Base-by-base conservation (phyloP, 2,329 filamentous ascomycete genomes). In the Colletotrichum musicola region DNA sequence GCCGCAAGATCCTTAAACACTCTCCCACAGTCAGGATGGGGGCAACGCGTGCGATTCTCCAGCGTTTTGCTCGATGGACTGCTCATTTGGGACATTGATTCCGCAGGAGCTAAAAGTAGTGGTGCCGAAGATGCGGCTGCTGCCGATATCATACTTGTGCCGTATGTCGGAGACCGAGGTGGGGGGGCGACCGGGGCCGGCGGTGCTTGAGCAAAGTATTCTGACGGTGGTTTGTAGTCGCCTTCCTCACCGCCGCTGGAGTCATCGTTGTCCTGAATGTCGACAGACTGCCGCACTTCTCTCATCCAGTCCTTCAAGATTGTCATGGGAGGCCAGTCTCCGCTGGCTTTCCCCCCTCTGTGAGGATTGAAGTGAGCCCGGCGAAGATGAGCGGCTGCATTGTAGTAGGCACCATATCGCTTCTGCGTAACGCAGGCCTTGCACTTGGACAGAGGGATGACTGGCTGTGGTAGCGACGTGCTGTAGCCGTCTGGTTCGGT, bases 1-100 rank as follows among this genome's bases (percentile, higher is more conserved):
- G 96, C 94, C 74, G 96, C 85, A 14, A 91, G 80, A 71, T 91
- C 89, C 73, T 90, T 89, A 78, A 89, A 88, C 6, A 87, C 82
- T 44, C 86, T 85, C 13, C 86, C 87, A 69, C 87, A 89, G 51
- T 88, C 86, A 1, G 87, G 85, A 66, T 87, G 84, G 22, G 86
- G 86, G 71, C 87, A 89, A 49, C 84, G 81, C 59, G 81, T 84
- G 44, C 83, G 81, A 65, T 83, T 83, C 38, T 82, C 80, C 4
- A 77, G 73, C 6, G 77, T 75, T 18, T 77, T 75, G 42, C 76
- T 75, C 7, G 76, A 72, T 25, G 78, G 76, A 58, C 72, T 79
- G 70, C 72, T 75, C 54, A 70, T 44, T 20, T 71, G 69, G 5
- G 62, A 62, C 4, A 66, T 40, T 4, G 54, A 22, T 20, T 71